Base-by-base conservation (phyloP, 2,329 filamentous ascomycete species). In the Macrophomina phaseolina region DNA sequence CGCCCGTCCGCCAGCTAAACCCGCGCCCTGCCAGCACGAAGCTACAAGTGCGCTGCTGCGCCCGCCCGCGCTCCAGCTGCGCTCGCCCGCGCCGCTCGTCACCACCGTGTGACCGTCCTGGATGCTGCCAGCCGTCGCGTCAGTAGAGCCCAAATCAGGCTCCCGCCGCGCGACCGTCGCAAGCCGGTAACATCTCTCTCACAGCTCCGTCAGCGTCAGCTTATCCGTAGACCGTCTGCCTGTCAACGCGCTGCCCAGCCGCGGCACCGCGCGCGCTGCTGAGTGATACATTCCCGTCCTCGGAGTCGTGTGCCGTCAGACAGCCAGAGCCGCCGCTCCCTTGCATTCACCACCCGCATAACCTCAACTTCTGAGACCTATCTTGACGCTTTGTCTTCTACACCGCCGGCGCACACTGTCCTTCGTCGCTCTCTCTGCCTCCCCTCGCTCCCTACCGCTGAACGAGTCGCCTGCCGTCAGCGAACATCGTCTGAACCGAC, bases 81-180 rank as follows among this genome's bases (percentile, higher is more conserved):
- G 55, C 65, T 36, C 18, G 12, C 36, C 65, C 55, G 65, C 65
- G 48, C 56, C 30, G 53, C 53, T 52, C 30, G 65, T 66, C 65
- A 46, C 65, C 40, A 14, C 28, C 53, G 63, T 66, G 65, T 66
- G 56, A 55, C 56, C 30, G 46, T 38, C 46, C 40, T 61, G 48
- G 65, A 66, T 66, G 65, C 65, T 66, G 65, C 65, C 55, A 66
- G 65, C 49, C 38, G 65, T 56, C 45, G 64, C 52, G 28, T 64
- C 49, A 49, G 63, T 65, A 38, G 28, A 65, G 65, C 65, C 34
- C 56, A 66, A 55, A 40, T 46, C 65, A 66, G 65, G 56, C 65
- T 66, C 7, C 42, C 48, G 23, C 46, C 18, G 36, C 45, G 46
- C 46, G 38, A 32, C 62, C 48, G 40, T 52, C 63, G 63, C 49